phyloP scores from a whole-genome alignment of 345 rosid genomes.

The Gossypium australe region DNA sequence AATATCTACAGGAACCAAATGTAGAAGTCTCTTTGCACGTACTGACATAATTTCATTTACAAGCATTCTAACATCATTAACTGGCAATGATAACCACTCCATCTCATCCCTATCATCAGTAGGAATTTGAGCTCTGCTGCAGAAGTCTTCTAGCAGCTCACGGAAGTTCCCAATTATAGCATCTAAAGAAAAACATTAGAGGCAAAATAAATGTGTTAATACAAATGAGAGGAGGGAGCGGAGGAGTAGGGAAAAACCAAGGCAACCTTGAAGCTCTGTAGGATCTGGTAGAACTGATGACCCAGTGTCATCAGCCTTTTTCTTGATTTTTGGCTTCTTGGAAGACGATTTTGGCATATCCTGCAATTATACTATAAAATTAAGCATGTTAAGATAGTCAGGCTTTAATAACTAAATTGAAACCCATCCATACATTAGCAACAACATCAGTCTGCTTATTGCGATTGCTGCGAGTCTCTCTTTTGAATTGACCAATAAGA shows the following conservation, averaged over 20 bases:
- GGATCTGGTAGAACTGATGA: conserved; percentile 44
- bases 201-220: conserved; percentile 1
- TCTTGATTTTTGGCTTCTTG: conserved; percentile 67
- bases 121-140: conserved; percentile 70
- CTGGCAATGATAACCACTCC: conserved; percentile 75
- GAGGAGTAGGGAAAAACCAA: conserved; percentile 9
- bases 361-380: conserved; percentile 42
- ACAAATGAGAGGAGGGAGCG: conserved; percentile 10
- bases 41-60: conserved; percentile 73
- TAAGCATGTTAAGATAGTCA: conserved; percentile 16
- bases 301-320: conserved; percentile 45
- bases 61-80: conserved; percentile 61
- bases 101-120: conserved; percentile 82
- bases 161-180: conserved; percentile 54
- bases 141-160: conserved; percentile 76
- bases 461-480: conserved; percentile 34
- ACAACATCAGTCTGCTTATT: conserved; percentile 35
- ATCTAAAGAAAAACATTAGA: conserved; percentile 37
- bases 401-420: conserved; percentile 18
- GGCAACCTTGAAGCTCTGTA: conserved; percentile 65
- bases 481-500: conserved; percentile 33
- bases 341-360: conserved; percentile 46
- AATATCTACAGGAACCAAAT: conserved; percentile 79
- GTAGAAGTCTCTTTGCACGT: conserved; percentile 74
- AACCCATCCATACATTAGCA: conserved; percentile 46